A percentile compares a stretch with the other conserved stretches of the same genome.
Conservation (phyloP, 768 basidiomycete species). For the Suillus variegatus region DNA sequence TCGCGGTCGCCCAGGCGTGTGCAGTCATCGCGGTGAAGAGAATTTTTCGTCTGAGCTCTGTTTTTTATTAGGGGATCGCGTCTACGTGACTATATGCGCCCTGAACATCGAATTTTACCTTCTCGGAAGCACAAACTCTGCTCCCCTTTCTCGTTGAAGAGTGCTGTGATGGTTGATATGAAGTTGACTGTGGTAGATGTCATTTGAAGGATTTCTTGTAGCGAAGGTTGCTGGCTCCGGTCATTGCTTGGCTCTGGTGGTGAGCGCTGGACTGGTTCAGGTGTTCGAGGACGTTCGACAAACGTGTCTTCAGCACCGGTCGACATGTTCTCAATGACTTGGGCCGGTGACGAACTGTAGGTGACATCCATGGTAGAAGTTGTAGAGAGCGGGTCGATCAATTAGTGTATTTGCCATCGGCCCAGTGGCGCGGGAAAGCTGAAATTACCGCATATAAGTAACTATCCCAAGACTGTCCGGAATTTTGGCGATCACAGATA, state of each 20-base stretch:
- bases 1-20: conserved; percentile 31
- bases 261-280: not conserved
- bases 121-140: not conserved
- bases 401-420: not conserved
- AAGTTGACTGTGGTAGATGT: not conserved
- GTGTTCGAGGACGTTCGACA: not conserved
- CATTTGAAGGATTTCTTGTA: conserved; percentile 8
- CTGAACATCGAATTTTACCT: conserved; percentile 3
- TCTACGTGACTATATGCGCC: conserved; percentile 3
- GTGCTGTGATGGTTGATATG: conserved; percentile 1
- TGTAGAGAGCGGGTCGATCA: not conserved
- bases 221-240: not conserved
- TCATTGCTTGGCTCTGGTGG: not conserved
- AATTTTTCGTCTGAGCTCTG: conserved; percentile 27
- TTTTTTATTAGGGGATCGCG: not conserved
- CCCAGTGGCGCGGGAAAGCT: not conserved
- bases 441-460: no score
- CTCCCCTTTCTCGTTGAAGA: conserved; percentile 3
- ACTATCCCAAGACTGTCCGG: no score
- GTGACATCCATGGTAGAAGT: not conserved
- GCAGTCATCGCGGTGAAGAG: conserved; percentile 14
- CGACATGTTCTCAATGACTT: not conserved
- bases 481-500: no score
- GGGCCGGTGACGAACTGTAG: not conserved
- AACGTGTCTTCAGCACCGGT: not conserved